Evolutionary conservation across 495 filamentous ascomycete species (phyloP).

Genomic region (Aspergillus affinis): DNA sequence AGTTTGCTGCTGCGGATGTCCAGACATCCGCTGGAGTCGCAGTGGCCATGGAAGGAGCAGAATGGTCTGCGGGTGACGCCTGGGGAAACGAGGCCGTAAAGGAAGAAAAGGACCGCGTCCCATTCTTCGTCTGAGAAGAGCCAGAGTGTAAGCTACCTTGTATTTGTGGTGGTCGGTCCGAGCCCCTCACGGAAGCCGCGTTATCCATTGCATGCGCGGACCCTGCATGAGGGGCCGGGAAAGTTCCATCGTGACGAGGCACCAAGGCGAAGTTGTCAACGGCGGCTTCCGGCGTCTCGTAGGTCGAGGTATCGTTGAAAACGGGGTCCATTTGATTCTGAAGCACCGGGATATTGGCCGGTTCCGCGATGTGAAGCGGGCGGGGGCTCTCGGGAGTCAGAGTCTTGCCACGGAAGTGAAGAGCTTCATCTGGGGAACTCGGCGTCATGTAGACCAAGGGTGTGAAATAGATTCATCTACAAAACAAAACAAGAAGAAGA

Average conservation of each 20-base stretch:
- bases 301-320: constrained; percentile 67
- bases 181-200: constrained; percentile 25
- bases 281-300: constrained; percentile 31
- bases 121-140: constrained; percentile 18
- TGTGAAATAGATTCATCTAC: constrained; percentile 45
- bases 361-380: constrained; percentile 67
- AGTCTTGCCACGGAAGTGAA: constrained; percentile 65
- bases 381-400: constrained; percentile 72
- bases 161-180: constrained; percentile 19
- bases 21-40: constrained; percentile 9
- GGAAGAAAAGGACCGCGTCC: constrained; percentile 23
- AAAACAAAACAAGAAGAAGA: constrained; percentile 18
- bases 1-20: constrained; percentile 18
- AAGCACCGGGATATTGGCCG: constrained; percentile 68
- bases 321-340: constrained; percentile 71
- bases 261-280: constrained; percentile 13
- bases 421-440: constrained; percentile 60
- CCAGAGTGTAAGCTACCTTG: constrained; percentile 31
- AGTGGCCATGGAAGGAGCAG: constrained; percentile 18
- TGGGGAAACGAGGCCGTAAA: constrained; percentile 22
- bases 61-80: constrained; percentile 11
- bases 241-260: constrained; percentile 17
- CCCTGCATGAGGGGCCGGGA: constrained; percentile 21
- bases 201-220: constrained; percentile 19
- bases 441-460: constrained; percentile 58